Conservation (phyloP, 2,329 filamentous ascomycete species). For the Colletotrichum sp. region DNA sequence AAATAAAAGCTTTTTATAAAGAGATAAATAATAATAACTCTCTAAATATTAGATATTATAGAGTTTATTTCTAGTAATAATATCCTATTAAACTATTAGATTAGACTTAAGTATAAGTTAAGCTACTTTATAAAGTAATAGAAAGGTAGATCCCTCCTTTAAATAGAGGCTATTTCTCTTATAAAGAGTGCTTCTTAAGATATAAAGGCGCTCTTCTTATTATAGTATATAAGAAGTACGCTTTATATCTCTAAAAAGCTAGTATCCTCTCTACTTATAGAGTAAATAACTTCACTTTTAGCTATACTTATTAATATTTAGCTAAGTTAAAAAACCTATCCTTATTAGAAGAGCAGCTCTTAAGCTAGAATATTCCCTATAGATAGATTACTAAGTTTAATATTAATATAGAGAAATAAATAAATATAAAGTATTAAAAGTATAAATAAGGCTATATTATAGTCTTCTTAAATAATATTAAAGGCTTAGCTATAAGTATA, state of each 20-base stretch:
- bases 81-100: not conserved
- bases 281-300: not conserved
- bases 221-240: not conserved
- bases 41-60: too few species aligned
- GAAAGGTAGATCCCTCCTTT: not conserved
- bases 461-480: not conserved
- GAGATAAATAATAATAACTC: too few species aligned
- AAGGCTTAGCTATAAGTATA: not conserved
- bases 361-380: not conserved
- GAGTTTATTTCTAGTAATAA: too few species aligned
- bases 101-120: not conserved
- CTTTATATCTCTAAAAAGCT: not conserved
- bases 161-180: not conserved
- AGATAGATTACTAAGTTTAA: not conserved
- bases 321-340: not conserved
- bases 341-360: not conserved
- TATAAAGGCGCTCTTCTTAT: not conserved
- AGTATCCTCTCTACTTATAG: rapidly evolving
- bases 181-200: not conserved
- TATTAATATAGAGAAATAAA: not conserved
- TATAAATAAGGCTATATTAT: not conserved
- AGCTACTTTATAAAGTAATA: not conserved
- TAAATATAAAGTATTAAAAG: not conserved
- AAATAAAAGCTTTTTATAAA: too few species aligned
- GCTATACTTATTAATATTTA: not conserved